Evolutionary conservation across 2,329 filamentous ascomycete genomes (phyloP), one percentile per base, ranked within the genome.

Genomic region (Didymella sp.): DNA sequence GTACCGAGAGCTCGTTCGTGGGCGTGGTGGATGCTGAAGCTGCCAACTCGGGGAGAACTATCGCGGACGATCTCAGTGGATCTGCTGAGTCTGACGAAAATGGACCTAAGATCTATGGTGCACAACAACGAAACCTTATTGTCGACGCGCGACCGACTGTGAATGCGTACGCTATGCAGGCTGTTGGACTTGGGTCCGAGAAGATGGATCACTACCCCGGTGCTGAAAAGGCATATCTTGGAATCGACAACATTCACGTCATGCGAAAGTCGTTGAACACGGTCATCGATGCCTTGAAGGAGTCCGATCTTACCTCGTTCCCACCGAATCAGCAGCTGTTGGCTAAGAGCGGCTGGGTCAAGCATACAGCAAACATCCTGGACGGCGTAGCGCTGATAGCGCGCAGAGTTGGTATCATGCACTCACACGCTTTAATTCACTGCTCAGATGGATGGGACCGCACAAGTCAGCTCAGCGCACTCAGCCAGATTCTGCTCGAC

Each of bases 391-490:
- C 88, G 45, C 81, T 96, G 54, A 96, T 98, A 66, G 89, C 93
- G 27, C 85, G 90, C 28, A 91, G 95, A 68, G 88, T 99, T 30
- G 95, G 92, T 27, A 88, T 98, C 56, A 90, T 92, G 63, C 94
- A 97, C 71, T 96, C 93, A 1, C 92, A 99, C 73, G 94, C 96
- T 11, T 80, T 99, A 42, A 96, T 99, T 45, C 95, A 99, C 77
- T 99, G 95, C 77, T 98, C 95, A 2, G 95, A 99, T 76, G 95
- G 95, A 4, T 99, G 95, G 95, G 95, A 99, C 77, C 89, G 95
- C 47, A 99, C 95, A 7, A 94, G 92, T 69, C 95, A 99, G 78
- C 84, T 99, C 48, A 96, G 93, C 69, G 92, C 93, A 4, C 79
- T 99, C 54, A 89, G 92, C 53, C 93, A 99, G 77, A 84, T 99